Conservation (phyloP, 2,329 filamentous ascomycete genomes). For the Scytalidium lignicola region DNA sequence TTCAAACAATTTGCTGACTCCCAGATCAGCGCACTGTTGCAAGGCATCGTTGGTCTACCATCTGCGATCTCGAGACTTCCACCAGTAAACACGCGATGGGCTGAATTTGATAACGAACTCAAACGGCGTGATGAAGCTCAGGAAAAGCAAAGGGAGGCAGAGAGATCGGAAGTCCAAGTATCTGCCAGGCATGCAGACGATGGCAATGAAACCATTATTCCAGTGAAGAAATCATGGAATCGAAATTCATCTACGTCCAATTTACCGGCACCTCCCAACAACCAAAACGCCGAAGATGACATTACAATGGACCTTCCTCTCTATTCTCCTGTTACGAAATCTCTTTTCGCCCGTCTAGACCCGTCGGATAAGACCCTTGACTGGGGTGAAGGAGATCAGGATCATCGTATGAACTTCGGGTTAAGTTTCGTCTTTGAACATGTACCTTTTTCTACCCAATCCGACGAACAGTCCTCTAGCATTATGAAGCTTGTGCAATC, state of each 20-base stretch:
- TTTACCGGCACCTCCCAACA: neutral
- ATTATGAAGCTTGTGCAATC: slow-evolving; percentile 11
- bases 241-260: neutral
- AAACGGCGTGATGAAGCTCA: slow-evolving; percentile 21
- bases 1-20: slow-evolving; percentile 25
- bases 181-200: neutral
- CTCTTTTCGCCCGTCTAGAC: slow-evolving; percentile 16
- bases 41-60: slow-evolving; percentile 27
- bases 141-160: slow-evolving; percentile 15
- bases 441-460: slow-evolving; percentile 3
- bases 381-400: slow-evolving; percentile 68
- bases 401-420: slow-evolving; percentile 62
- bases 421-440: slow-evolving; percentile 1
- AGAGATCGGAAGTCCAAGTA: slow-evolving; percentile 13
- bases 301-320: slow-evolving; percentile 18
- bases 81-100: slow-evolving; percentile 16
- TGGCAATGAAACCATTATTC: slow-evolving; percentile 8
- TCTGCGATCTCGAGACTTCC: slow-evolving; percentile 22
- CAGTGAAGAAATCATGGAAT: slow-evolving; percentile 10
- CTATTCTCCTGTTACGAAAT: slow-evolving; percentile 19
- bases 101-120: slow-evolving; percentile 22
- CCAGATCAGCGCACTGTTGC: slow-evolving; percentile 25
- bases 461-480: slow-evolving; percentile 4
- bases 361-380: slow-evolving; percentile 3
- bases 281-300: slow-evolving; percentile 1